Base-by-base conservation (phyloP, 495 filamentous ascomycete genomes). In the Xylaria castorea region DNA sequence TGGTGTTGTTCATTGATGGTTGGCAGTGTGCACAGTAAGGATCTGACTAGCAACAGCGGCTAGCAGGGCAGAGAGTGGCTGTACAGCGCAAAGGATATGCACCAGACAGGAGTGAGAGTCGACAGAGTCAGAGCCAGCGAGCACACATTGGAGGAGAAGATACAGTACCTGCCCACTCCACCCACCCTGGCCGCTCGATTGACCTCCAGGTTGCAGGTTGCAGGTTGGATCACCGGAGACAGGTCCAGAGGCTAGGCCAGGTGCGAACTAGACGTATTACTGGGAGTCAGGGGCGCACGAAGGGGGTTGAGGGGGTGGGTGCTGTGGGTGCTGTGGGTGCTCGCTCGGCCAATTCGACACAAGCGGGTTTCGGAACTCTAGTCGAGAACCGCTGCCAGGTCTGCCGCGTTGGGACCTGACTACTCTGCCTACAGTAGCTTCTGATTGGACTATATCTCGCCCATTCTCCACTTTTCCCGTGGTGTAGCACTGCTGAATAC, bases 351-450 rank as follows among this genome's bases (percentile, higher is more conserved):
- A 62, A 66, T 66, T 70, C 71, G 70, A 66, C 46, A 48, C 67
- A 73, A 75, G 77, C 72, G 75, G 71, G 77, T 79, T 79, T 79
- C 77, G 77, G 77, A 79, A 72, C 69, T 48, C 16, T 48, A 20
- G 44, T 66, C 22, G 64, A n/a, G n/a, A 51, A 66, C 64, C 64
- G 62, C 62, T 27, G 51, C 62, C 42, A 25, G 62, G 62, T 32
- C 46, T 48, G 34, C 64, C 46, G 32, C 46, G 46, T 51, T 53
- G 46, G 46, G 64, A 20, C 64, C 46, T 38, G 46, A 53, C 58
- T 22, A 61, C 30, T 6, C n/a, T 36, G 36, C 61, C 38, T 16
- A 20, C 11, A 1, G 12, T 64, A 34, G 38, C 58, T 25, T 42
- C 38, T 64, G 36, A 36, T 46, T 64, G 61, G 60, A 36, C 58